Evolutionary conservation across 1,284 basidiomycete genomes (phyloP).

Genomic region (Ustilago esculenta): DNA sequence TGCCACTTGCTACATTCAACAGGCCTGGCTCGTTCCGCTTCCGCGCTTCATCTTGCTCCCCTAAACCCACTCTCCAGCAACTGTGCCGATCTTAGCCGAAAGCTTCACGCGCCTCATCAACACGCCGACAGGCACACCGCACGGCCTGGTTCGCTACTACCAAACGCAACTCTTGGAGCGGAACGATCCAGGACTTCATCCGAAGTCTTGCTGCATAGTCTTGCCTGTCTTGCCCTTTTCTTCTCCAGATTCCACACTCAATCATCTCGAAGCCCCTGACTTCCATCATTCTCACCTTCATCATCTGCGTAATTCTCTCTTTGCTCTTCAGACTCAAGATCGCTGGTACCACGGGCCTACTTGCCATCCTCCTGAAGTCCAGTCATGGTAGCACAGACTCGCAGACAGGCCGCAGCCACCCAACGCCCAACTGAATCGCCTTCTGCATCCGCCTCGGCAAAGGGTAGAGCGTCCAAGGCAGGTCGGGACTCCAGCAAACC

Average conservation of each 20-base stretch:
- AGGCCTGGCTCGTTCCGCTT: too few relatives aligned
- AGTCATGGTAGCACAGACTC: slow-evolving; percentile 21
- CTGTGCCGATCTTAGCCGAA: too few relatives aligned
- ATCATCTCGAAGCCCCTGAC: too few relatives aligned
- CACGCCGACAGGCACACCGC: too few relatives aligned
- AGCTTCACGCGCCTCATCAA: slow-evolving; percentile 5
- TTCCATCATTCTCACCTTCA: background rate
- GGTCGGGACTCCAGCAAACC: background rate
- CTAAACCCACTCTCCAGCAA: background rate
- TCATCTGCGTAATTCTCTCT: background rate
- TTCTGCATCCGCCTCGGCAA: background rate
- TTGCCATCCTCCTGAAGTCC: background rate
- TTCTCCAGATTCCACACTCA: too few relatives aligned
- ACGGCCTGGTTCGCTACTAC: too few relatives aligned
- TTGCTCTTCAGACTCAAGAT: background rate
- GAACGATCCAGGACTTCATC: too few relatives aligned
- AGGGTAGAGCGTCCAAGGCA: background rate
- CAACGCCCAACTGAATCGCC: background rate
- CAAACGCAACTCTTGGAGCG: too few relatives aligned
- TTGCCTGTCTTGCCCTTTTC: too few relatives aligned
- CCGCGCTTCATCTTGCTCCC: background rate
- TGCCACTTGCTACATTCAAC: slow-evolving; percentile 15
- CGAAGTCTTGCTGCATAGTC: too few relatives aligned
- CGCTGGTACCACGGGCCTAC: background rate
- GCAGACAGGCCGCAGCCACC: slow-evolving; percentile 12